phyloP scores from a whole-genome alignment of 176 grass and related monocot genomes.

The Avena atlantica region DNA sequence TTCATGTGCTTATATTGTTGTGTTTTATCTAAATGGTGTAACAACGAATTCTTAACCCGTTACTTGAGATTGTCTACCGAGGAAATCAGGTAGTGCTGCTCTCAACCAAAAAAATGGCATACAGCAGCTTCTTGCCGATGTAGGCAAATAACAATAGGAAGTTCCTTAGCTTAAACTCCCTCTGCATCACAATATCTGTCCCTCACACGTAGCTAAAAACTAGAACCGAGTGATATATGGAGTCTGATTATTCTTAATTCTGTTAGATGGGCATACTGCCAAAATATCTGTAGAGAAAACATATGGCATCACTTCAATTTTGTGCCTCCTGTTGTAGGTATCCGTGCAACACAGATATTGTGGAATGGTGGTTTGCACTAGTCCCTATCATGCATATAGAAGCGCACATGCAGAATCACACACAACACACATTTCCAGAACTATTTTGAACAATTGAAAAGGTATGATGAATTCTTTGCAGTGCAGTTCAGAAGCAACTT shows the following conservation, averaged over 20 bases:
- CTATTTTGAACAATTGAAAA: conserved; percentile 17
- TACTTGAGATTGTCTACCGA: neutral
- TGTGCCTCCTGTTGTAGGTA: neutral
- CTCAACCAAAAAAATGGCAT: conserved; percentile 1
- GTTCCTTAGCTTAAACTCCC: neutral
- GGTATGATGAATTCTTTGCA: neutral
- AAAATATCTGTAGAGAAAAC: neutral
- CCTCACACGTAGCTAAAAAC: neutral
- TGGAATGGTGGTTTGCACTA: neutral
- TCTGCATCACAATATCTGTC: neutral
- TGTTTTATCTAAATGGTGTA: conserved; percentile 1
- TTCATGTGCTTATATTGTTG: neutral
- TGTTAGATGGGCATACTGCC: neutral
- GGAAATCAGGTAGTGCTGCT: neutral
- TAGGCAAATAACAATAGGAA: neutral
- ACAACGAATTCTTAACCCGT: neutral
- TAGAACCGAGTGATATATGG: neutral
- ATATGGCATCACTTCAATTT: neutral
- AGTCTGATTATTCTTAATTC: neutral
- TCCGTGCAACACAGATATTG: neutral
- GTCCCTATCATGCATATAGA: neutral
- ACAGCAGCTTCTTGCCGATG: neutral
- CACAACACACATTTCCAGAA: neutral
- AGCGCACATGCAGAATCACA: neutral
- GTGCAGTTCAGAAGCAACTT: neutral